These are phyloP conservation scores for Sporothrix pseudoabietina DNA, from an alignment of 2,329 filamentous ascomycete genomes.

Conservation along the genomic window DNA sequence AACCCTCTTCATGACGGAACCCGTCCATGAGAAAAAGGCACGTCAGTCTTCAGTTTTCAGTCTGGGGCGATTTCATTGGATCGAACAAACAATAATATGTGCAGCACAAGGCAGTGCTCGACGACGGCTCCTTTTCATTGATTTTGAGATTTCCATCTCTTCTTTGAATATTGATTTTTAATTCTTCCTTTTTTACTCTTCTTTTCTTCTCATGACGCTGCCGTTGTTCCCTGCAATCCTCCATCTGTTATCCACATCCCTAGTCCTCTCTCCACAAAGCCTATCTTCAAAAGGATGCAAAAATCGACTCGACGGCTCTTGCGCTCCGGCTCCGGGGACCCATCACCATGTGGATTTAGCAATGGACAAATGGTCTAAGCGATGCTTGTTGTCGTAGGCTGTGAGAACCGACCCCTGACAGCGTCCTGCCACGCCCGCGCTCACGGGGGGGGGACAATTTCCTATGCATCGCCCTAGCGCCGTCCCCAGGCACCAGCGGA, in stretches of 20 bases:
- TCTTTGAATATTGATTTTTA: not conserved
- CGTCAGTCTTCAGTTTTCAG: not conserved
- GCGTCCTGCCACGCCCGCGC: not conserved
- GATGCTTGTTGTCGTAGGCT: not conserved
- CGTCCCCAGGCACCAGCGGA: not conserved
- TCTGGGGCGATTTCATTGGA: too few relatives aligned
- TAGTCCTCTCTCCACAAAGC: conserved; percentile 5
- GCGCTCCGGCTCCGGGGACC: not conserved
- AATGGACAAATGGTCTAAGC: not conserved
- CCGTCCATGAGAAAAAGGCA: not conserved
- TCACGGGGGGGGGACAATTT: conserved; percentile 5
- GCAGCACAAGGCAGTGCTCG: not conserved
- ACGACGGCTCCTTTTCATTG: not conserved
- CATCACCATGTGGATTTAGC: not conserved
- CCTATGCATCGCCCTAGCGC: conserved; percentile 22
- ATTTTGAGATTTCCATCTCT: not conserved
- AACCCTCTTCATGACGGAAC: not conserved
- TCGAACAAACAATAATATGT: not conserved
- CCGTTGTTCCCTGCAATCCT: not conserved
- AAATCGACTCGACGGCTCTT: conserved; percentile 9
- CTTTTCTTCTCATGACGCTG: not conserved
- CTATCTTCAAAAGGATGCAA: conserved; percentile 14
- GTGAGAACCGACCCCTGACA: not conserved
- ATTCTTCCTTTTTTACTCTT: not conserved
- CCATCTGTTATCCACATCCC: not conserved